Conservation (phyloP, 2,329 filamentous ascomycete species). For the Microdochium trichocladiopsis region DNA sequence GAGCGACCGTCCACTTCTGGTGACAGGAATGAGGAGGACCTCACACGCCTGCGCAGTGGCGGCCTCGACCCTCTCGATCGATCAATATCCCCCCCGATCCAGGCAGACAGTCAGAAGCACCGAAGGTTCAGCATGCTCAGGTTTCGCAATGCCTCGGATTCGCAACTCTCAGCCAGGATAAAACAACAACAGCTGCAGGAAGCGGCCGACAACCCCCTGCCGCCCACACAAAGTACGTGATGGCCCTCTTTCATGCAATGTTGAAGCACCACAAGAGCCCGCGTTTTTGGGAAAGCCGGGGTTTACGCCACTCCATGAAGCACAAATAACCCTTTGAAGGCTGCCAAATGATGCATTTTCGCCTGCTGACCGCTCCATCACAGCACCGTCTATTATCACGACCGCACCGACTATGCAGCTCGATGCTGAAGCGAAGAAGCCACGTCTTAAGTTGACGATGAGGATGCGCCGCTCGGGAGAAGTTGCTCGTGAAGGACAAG, state of each 20-base stretch:
- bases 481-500: conserved; percentile 26
- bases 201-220: conserved; percentile 46
- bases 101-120: conserved; percentile 49
- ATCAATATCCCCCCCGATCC: conserved; percentile 41
- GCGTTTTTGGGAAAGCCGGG: too few relatives aligned
- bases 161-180: conserved; percentile 71
- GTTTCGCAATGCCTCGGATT: conserved; percentile 89
- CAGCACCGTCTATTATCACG: conserved; percentile 75
- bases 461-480: conserved; percentile 47
- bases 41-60: not conserved
- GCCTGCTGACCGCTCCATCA: conserved; percentile 12
- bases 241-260: conserved; percentile 6
- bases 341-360: not conserved
- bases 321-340: too few relatives aligned
- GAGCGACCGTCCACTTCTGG: conserved; percentile 11
- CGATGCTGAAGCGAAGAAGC: conserved; percentile 45
- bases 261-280: too few relatives aligned
- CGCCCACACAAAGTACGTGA: conserved; percentile 46
- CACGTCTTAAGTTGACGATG: conserved; percentile 45
- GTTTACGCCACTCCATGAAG: too few relatives aligned
- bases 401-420: conserved; percentile 75
- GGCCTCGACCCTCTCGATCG: conserved; percentile 23
- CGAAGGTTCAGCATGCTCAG: conserved; percentile 66
- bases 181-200: conserved; percentile 52
- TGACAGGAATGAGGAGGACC: conserved; percentile 4